A percentile compares a stretch with the other conserved stretches of the same genome.
Conservation (phyloP, 73 alveolate species). For the Tetrahymena thermophila region DNA sequence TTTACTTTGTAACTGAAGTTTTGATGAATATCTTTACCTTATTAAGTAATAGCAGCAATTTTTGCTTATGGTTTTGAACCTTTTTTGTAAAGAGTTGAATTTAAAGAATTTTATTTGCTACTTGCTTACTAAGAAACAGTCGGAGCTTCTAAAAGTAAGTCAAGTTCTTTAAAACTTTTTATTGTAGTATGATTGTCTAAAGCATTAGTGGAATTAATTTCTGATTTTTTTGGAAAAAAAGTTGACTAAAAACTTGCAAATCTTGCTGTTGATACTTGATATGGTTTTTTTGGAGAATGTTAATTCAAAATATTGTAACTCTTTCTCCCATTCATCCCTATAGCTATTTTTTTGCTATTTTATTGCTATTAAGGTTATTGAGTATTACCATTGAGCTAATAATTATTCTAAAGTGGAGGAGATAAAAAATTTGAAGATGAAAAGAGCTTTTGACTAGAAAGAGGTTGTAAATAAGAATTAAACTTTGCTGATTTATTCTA, state of each 20-base stretch:
- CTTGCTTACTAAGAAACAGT: not conserved
- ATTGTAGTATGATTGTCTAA: not conserved
- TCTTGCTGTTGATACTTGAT: not conserved
- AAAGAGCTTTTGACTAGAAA: not conserved
- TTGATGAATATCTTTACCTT: not conserved
- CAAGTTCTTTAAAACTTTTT: not conserved
- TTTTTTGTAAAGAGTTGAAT: not conserved
- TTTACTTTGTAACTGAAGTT: not conserved
- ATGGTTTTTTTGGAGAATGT: not conserved
- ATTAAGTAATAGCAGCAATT: not conserved
- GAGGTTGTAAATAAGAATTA: not conserved
- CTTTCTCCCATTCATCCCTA: not conserved
- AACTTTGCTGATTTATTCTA: not conserved
- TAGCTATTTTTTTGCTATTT: not conserved
- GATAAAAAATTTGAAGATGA: not conserved
- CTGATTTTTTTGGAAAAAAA: not conserved
- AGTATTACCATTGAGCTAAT: not conserved
- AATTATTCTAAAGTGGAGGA: not conserved
- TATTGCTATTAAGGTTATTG: no score
- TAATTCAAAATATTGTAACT: not conserved
- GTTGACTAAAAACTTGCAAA: not conserved
- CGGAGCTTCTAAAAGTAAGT: not conserved
- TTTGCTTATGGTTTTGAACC: not conserved
- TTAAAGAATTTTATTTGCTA: not conserved
- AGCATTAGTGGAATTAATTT: not conserved